Evolutionary conservation across 805 yeast species (phyloP).

Genomic region (Jamesozyma jinghongensis): DNA sequence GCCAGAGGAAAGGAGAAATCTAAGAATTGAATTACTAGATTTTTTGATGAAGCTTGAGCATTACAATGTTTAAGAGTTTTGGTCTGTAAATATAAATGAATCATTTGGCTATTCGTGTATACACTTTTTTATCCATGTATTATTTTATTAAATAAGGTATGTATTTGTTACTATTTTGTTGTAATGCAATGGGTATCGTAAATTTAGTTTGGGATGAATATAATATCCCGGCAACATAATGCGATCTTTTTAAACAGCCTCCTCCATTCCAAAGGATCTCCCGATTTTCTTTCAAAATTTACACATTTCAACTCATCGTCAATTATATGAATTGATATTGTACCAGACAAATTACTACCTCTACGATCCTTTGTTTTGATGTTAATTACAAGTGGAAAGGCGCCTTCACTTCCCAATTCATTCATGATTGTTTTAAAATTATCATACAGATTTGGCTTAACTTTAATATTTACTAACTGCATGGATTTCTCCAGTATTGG

Average conservation of each 20-base stretch:
- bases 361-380: slow-evolving; percentile 38
- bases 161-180: too few species aligned
- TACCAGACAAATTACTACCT: slow-evolving; percentile 39
- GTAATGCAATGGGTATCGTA: neutral
- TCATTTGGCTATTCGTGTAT: too few species aligned
- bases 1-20: slow-evolving; percentile 16
- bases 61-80: slow-evolving; percentile 5
- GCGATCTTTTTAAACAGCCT: slow-evolving; percentile 51
- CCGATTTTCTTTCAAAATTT: slow-evolving; percentile 46
- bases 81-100: too few species aligned
- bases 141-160: too few species aligned
- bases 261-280: slow-evolving; percentile 72
- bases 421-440: slow-evolving; percentile 12
- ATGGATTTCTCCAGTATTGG: slow-evolving; percentile 27
- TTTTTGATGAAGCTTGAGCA: slow-evolving; percentile 21
- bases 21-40: slow-evolving; percentile 19
- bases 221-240: slow-evolving; percentile 47
- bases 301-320: slow-evolving; percentile 39
- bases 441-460: slow-evolving; percentile 16
- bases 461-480: slow-evolving; percentile 15
- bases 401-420: slow-evolving; percentile 14
- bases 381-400: slow-evolving; percentile 33
- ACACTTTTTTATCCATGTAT: too few species aligned
- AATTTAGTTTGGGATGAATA: slow-evolving; percentile 33
- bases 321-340: slow-evolving; percentile 35